A percentile compares a stretch with the other conserved stretches of the same genome.
These are phyloP conservation scores for Talaromyces funiculosus DNA, from an alignment of 2,329 filamentous ascomycete genomes.

Conservation along the genomic window DNA sequence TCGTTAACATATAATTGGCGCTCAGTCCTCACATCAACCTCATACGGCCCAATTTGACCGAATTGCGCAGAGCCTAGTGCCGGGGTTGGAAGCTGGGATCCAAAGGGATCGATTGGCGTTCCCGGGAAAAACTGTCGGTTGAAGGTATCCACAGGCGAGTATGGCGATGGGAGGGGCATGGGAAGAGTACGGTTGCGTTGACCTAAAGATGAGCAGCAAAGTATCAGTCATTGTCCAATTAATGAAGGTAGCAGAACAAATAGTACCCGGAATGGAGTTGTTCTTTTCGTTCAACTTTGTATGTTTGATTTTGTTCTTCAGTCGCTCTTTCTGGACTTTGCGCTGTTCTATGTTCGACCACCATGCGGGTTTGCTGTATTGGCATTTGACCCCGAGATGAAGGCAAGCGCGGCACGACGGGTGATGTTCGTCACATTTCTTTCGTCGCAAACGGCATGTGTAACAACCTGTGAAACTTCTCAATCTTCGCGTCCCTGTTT, in stretches of 20 bases:
- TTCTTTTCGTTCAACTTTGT: conserved; percentile 91
- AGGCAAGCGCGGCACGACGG: conserved; percentile 59
- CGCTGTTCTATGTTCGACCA: conserved; percentile 91
- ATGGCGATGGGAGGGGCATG: too few relatives aligned
- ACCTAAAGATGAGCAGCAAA: conserved; percentile 53
- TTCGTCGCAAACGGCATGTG: conserved; percentile 61
- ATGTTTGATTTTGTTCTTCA: conserved; percentile 96
- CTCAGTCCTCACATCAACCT: conserved; percentile 94
- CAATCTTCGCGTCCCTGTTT: neutral
- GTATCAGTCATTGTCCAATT: too few relatives aligned
- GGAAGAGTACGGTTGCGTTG: too few relatives aligned
- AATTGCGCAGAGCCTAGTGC: conserved; percentile 56
- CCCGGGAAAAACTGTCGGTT: too few relatives aligned
- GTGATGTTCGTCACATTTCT: conserved; percentile 66
- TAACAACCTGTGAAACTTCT: conserved; percentile 51
- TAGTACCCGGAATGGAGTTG: too few relatives aligned
- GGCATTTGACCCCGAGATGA: conserved; percentile 76
- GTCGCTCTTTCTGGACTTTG: conserved; percentile 81
- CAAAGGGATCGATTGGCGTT: conserved; percentile 40
- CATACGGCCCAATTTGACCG: conserved; percentile 66
- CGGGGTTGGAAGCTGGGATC: conserved; percentile 40
- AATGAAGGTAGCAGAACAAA: too few relatives aligned
- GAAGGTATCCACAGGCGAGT: too few relatives aligned
- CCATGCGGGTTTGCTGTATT: conserved; percentile 97
- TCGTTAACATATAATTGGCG: conserved; percentile 91